Evolutionary conservation across 495 filamentous ascomycete genomes (phyloP).

Genomic region (Neurospora terricola): DNA sequence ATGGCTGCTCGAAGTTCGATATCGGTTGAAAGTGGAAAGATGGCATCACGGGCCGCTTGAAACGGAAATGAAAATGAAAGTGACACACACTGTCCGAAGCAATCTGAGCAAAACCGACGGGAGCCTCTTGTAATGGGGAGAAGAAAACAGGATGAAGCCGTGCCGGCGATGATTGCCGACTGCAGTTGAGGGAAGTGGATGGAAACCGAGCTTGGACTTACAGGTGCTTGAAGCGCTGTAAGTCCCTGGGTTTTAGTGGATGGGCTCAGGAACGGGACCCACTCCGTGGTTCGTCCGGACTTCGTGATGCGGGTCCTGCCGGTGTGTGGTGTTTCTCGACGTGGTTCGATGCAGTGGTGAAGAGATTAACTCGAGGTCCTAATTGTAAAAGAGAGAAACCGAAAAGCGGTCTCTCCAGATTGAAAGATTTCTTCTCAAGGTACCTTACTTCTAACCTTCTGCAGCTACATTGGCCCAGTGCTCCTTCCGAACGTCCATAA

Average conservation of each 20-base stretch:
- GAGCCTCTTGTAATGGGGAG: background rate
- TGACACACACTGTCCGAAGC: background rate
- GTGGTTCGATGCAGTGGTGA: background rate
- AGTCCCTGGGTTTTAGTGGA: background rate
- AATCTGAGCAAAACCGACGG: background rate
- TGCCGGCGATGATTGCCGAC: background rate
- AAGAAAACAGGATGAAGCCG: background rate
- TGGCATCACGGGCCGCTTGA: background rate
- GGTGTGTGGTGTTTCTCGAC: background rate
- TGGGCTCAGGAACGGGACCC: background rate
- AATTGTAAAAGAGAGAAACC: background rate
- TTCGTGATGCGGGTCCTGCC: background rate
- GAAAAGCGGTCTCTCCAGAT: background rate
- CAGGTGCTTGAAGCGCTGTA: background rate
- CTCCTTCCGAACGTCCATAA: background rate
- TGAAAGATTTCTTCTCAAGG: background rate
- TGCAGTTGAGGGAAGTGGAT: background rate
- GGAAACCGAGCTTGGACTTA: background rate
- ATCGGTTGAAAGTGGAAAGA: background rate
- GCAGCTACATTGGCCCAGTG: background rate
- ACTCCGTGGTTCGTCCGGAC: background rate
- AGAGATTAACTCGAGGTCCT: background rate
- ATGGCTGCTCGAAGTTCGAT: background rate
- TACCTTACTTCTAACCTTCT: background rate
- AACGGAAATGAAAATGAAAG: background rate